Base-by-base conservation (phyloP, 176 grass and related monocot species). In the Oryza longistaminata region DNA sequence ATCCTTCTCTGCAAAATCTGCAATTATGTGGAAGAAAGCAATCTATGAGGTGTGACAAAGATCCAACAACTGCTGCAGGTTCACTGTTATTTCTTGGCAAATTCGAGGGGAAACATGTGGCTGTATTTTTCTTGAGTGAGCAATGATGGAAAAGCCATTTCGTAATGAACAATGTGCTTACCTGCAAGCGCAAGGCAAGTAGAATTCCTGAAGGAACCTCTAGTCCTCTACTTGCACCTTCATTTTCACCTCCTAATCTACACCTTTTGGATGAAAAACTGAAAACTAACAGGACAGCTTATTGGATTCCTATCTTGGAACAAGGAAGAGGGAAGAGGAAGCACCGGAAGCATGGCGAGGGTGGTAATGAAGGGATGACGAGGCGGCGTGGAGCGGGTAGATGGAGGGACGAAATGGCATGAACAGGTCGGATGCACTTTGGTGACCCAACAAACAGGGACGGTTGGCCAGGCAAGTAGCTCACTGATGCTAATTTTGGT, bases 401-500 rank as follows among this genome's bases (percentile, higher is more conserved):
- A 90, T 75, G 84, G 88, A 74, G 69, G 84, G 85, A 80, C 78
- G 80, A 83, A 83, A 90, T 75, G 75, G 75, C 88, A 75, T 87
- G 88, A 39, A 78, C n/a, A 26, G 39, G 61, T 86, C 78, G n/a
- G 78, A 25, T 77, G 55, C 79, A 61, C 79, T 78, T 83, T 13
- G 84, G 84, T 83, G 75, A 80, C 75, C 80, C 49, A 76, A 39
- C 6, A 48, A 80, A 80, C 80, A 75, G 80, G 85, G 78, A 82
- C 60, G 79, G 79, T 62, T 73, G 78, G 21, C 65, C 72, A 77
- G 73, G 83, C 67, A 86, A 72, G 81, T 76, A 68, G 83, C 72
- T 82, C 66, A 15, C 66, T 35, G 21, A 42, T 58, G 53, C 88
- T 86, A 90, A 90, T 90, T 86, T 86, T 82, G 83, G 83, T 86